Evolutionary conservation across 2,329 filamentous ascomycete species (phyloP), one percentile per base, ranked within the genome.

Genomic region (Lasiodiplodia sp.): DNA sequence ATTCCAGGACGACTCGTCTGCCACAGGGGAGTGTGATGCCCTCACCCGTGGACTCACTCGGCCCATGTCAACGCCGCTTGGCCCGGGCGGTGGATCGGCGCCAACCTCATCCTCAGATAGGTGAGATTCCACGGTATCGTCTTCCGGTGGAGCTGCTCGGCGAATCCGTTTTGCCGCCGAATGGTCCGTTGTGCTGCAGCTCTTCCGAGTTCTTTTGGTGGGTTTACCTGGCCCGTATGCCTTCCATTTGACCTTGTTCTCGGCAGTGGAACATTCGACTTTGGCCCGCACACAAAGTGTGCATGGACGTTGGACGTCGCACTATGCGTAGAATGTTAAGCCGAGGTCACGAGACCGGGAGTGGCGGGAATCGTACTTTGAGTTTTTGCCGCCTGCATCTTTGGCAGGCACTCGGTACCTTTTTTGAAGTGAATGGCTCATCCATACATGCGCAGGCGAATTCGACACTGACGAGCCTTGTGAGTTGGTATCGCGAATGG

Each of bases 381-480:
- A 56, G 53, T 28, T 56, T 56, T 37, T 56, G 53, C 31, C 53
- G 53, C 31, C 53, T 21, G 53, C 53, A 56, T 21, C 53, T 21
- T 34, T 56, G 53, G 1, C 53, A 56, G 25, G 53, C 53, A 37
- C 23, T 56, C 25, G 53, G 25, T 16, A 56, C 53, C 23, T 56
- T 56, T 56, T 25, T 56, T 25, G 53, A 47, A 11, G 0, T 47
- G 31, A 10, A 7, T 10, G 31, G 8, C 31, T 34, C 31, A 7
- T 34, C 31, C 31, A n/a, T n/a, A n/a, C n/a, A n/a, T n/a, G n/a
- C n/a, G n/a, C n/a, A n/a, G n/a, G n/a, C n/a, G n/a, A n/a, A n/a
- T n/a, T n/a, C n/a, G n/a, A n/a, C n/a, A n/a, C n/a, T 7, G 31
- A 34, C 3, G 31, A 34, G 6, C 8, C 31, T 34, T 10, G 31